Evolutionary conservation across 2,329 filamentous ascomycete genomes (phyloP), one percentile per base, ranked within the genome.

Genomic region (Xylariaceae sp.): DNA sequence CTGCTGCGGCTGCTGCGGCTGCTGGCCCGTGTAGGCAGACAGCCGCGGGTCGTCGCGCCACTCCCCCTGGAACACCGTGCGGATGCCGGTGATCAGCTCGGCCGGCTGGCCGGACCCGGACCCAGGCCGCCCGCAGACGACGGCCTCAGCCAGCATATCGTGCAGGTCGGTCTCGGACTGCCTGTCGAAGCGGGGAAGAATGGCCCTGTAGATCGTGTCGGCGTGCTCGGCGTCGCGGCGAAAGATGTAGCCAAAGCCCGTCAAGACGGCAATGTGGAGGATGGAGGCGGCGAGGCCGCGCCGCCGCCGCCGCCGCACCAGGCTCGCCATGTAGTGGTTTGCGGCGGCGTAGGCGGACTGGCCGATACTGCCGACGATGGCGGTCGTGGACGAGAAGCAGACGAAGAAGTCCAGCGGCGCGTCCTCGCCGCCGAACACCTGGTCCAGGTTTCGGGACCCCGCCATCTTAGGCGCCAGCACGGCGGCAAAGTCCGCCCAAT

Each of bases 161-260:
- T 37, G 31, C 2, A 37, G 10, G 3, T 37, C 31, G 2, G 26
- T 17, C 16, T 37, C 35, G 2, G 35, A 27, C 32, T 29, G 32
- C 6, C 15, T 19, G 3, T 30, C 14, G 15, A 23, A 29, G 2
- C 18, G 32, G n/a, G n/a, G n/a, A n/a, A n/a, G n/a, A n/a, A n/a
- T n/a, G n/a, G n/a, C n/a, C n/a, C n/a, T n/a, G n/a, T n/a, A n/a
- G n/a, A n/a, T n/a, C n/a, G n/a, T n/a, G n/a, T n/a, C n/a, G n/a
- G n/a, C n/a, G n/a, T n/a, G n/a, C n/a, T n/a, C n/a, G n/a, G n/a
- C n/a, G n/a, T 35, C 26, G 5, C 19, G 32, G 4, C 26, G 25
- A 22, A 30, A 30, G 13, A 34, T 29, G 17, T 34, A 34, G 2
- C 32, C 32, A 8, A 28, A 27, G n/a, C 21, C 33, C 3, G 11